Base-by-base conservation (phyloP, 2,329 filamentous ascomycete genomes). In the Colletotrichum musae region DNA sequence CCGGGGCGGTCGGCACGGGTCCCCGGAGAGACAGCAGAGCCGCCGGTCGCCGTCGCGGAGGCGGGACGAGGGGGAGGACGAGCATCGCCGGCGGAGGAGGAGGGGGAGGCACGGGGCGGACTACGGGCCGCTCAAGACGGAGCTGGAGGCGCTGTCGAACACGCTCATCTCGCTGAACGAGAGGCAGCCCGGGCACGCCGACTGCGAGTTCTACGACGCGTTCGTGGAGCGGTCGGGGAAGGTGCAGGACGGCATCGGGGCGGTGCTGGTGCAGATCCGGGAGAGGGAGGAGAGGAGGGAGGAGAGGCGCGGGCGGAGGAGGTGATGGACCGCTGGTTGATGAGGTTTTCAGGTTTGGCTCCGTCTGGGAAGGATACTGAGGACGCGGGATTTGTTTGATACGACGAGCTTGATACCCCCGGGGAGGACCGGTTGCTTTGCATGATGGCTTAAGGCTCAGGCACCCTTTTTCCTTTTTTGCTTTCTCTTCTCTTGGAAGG, bases 151-250 rank as follows among this genome's bases (percentile, higher is more conserved):
- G 9, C 53, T 72, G 18, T 71, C 70, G 18, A 64, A 64, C 12
- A 54, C 68, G 12, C 39, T 72, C 43, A 69, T 60, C 13, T 70
- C 64, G 3, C 43, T 72, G 16, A 71, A 70, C 53, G 70, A 60
- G 48, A 57, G 64, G 6, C 64, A 70, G 16, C 51, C 68, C 12
- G 64, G 57, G 12, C 70, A 72, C 10, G 51, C 57, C 18, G 64
- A 65, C 36, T 72, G 70, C 28, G 68, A 71, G 47, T 72, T 71
- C 18, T 71, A 72, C 53, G 60, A 71, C 4, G 57, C 61, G 16
- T 72, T 72, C 18, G 45, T 62, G 47, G 70, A 71, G 52, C 47
- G 60, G 6, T 71, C 68, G n/a, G 69, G 52, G 0, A 70, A 68
- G 24, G 48, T 71, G 21, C 68, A 72, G 48, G 61, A 68, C 4